Evolutionary conservation across 148 eudicot genomes (phyloP), one percentile per base, ranked within the genome.

Genomic region (Rhododendron ovatum): DNA sequence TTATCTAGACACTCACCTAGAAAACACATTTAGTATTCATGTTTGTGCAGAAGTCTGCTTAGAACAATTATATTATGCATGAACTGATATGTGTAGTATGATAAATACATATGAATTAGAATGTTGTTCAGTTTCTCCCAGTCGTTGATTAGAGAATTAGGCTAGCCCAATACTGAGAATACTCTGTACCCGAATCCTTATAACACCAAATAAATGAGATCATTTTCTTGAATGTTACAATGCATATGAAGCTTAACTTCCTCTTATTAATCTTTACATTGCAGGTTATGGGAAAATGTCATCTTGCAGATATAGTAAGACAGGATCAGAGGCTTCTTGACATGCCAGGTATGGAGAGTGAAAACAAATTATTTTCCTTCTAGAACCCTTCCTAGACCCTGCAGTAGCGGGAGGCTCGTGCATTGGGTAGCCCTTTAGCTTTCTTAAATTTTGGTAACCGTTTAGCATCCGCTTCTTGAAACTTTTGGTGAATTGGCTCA

Each of bases 231-330:
- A 35, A 65, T 2, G 43, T 13, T 5, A 82, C 20, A 30, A 26
- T 10, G 33, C 85, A 17, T 33, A 30, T 73, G 85, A 53, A 71
- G n/a, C 37, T 53, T 55, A 84, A 35, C 73, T 84, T 84, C 6
- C 18, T 20, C 50, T 73, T 15, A 53, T 55, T 17, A 9, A 78
- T 37, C n/a, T 81, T 37, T 53, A 76, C 80, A 18, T 87, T 65
- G 47, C 90, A 95, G 98, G 96, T 93, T 67, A 80, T 96, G 83
- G 90, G 84, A 75, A 96, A 94, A 85, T 95, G 98, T 57, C 93
- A 92, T 35, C 92, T 96, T 28, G 94, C 92, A 7, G 88, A 93
- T 61, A 89, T 86, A 37, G 92, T 92, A 65, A 90, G 83, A 84
- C 94, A 91, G 84, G 95, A 95, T 82, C 89, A 88, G 61, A 89